Evolutionary conservation across 140 eudicot genomes (phyloP).

Genomic region (Senecio squalidus): DNA sequence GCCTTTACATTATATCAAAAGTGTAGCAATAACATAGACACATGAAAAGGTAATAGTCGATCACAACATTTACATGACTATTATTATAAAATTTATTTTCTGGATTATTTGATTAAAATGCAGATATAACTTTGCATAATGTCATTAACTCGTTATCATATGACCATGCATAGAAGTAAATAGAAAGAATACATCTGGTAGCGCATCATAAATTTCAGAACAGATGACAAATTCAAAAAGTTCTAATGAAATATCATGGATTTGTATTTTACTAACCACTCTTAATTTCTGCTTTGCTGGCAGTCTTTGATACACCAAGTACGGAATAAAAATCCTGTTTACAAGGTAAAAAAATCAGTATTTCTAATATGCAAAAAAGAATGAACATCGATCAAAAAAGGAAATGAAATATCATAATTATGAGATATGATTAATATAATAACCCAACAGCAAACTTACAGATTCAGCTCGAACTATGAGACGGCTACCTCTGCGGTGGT

Average conservation of each 20-base stretch:
- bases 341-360: background rate
- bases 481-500: conserved; percentile 48
- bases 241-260: conserved; percentile 6
- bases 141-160: background rate
- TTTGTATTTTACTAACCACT: conserved; percentile 56
- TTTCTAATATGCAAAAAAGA: conserved; percentile 1
- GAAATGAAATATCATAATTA: background rate
- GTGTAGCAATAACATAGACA: too few relatives aligned
- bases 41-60: too few relatives aligned
- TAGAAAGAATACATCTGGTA: conserved; percentile 4
- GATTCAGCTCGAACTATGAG: conserved; percentile 71
- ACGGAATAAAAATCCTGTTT: conserved; percentile 78
- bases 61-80: too few relatives aligned
- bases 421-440: background rate
- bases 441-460: conserved; percentile 41
- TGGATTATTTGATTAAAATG: too few relatives aligned
- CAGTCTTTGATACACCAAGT: conserved; percentile 78
- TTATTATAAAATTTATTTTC: too few relatives aligned
- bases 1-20: too few relatives aligned
- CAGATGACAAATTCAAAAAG: background rate
- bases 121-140: too few relatives aligned
- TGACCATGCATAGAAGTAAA: conserved; percentile 4
- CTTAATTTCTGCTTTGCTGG: conserved; percentile 85
- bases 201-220: background rate
- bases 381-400: background rate